phyloP scores from a whole-genome alignment of 768 basidiomycete genomes.

The Boletus rufocinnamomeus region DNA sequence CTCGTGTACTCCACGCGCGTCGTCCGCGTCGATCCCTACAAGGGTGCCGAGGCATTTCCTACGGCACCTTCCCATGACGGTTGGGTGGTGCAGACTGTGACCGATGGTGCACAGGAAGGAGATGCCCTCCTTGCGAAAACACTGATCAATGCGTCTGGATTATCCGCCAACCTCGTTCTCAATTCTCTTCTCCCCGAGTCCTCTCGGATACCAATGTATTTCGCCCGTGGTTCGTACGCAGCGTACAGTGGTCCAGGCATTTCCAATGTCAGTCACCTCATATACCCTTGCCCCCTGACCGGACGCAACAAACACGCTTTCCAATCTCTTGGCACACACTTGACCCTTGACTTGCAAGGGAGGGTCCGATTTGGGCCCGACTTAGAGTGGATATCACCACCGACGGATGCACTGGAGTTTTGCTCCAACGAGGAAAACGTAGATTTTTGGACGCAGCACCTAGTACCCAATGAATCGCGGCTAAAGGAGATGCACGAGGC shows the following conservation, averaged over 20 bases:
- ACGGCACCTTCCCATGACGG: constrained; percentile 51
- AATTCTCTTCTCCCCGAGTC: constrained; percentile 65
- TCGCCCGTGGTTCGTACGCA: constrained; percentile 84
- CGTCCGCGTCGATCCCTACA: constrained; percentile 78
- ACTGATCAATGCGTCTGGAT: constrained; percentile 81
- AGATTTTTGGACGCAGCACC: constrained; percentile 76
- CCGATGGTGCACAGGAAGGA: constrained; percentile 47
- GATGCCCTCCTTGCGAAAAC: constrained; percentile 74
- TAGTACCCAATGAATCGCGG: constrained; percentile 63
- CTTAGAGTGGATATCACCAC: constrained; percentile 79
- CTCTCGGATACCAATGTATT: constrained; percentile 71
- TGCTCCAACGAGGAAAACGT: constrained; percentile 44
- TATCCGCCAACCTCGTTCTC: constrained; percentile 68
- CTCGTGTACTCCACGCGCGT: constrained; percentile 79
- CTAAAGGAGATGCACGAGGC: constrained; percentile 67
- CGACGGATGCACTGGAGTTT: constrained; percentile 31
- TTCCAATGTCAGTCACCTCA: constrained; percentile 64
- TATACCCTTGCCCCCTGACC: constrained; percentile 88
- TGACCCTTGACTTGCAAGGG: constrained; percentile 83
- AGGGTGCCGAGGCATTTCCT: constrained; percentile 24
- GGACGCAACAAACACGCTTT: constrained; percentile 62
- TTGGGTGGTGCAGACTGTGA: constrained; percentile 86
- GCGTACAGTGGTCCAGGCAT: constrained; percentile 83
- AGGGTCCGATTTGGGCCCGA: constrained; percentile 93
- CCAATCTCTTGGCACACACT: constrained; percentile 88